These are phyloP conservation scores for Daedalea quercina DNA, from an alignment of 768 basidiomycete species.

Conservation along the genomic window DNA sequence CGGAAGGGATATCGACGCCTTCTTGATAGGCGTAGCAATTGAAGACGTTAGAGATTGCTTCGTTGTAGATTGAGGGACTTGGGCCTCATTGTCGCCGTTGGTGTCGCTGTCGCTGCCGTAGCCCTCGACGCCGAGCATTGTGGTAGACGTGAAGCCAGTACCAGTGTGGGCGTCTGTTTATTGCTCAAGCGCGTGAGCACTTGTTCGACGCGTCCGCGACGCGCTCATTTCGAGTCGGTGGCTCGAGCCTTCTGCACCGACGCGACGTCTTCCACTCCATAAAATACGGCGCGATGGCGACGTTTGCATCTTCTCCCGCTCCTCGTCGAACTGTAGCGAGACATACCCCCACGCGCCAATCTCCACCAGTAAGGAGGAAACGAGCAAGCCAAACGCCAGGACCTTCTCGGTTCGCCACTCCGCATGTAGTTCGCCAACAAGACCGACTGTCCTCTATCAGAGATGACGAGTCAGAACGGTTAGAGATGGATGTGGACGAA, in stretches of 20 bases:
- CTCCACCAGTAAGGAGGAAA: constrained; percentile 17
- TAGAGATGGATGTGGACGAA: constrained; percentile 64
- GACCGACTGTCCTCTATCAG: constrained; percentile 19
- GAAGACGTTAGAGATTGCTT: constrained; percentile 8
- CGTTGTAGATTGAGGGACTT: constrained; percentile 9
- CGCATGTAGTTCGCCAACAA: constrained; percentile 20
- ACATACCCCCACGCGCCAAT: constrained; percentile 18
- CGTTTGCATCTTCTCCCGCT: constrained; percentile 54
- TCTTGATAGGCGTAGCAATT: constrained; percentile 22
- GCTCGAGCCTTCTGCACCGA: background rate
- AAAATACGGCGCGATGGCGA: constrained; percentile 36
- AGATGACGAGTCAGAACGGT: constrained; percentile 34
- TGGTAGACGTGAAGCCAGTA: constrained; percentile 1
- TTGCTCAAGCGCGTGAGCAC: constrained; percentile 8
- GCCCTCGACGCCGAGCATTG: constrained; percentile 71
- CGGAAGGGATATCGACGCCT: constrained; percentile 29
- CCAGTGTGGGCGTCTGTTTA: constrained; percentile 9
- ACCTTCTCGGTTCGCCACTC: constrained; percentile 39
- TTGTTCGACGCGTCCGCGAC: constrained; percentile 16
- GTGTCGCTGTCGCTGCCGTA: constrained; percentile 68
- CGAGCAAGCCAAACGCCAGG: constrained; percentile 14
- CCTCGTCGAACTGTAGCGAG: constrained; percentile 41
- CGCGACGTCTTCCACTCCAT: background rate
- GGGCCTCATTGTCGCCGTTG: constrained; percentile 40
- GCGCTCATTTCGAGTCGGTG: constrained; percentile 1